Percentiles rank a stretch among this genome's conserved stretches.
These are phyloP conservation scores for Gremmenia infestans DNA, from an alignment of 2,329 filamentous ascomycete genomes.

Conservation along the genomic window DNA sequence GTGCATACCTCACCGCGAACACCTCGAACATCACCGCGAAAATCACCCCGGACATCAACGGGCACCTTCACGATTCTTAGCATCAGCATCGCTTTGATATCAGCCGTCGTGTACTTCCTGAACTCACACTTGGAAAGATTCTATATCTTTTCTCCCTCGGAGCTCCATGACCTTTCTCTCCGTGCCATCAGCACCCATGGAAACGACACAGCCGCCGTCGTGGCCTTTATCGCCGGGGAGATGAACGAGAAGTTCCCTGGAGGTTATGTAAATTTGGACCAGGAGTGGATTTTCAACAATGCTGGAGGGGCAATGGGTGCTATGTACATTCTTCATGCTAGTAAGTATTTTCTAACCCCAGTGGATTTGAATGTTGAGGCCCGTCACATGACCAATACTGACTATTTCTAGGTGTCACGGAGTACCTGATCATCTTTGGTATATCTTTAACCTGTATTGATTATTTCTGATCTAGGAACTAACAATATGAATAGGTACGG, in stretches of 20 bases:
- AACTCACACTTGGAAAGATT: constrained; percentile 51
- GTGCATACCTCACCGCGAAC: neutral
- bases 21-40: neutral
- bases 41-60: constrained; percentile 8
- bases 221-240: constrained; percentile 65
- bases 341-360: constrained; percentile 42
- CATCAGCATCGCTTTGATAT: constrained; percentile 49
- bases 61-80: constrained; percentile 43
- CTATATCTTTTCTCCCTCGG: constrained; percentile 69
- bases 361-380: neutral
- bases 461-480: neutral
- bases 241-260: constrained; percentile 47
- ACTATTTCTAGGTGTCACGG: constrained; percentile 58
- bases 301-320: constrained; percentile 86
- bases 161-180: constrained; percentile 64
- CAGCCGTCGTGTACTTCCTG: constrained; percentile 48
- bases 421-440: constrained; percentile 86
- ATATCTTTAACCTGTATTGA: constrained; percentile 7
- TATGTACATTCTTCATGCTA: constrained; percentile 87
- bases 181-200: constrained; percentile 64
- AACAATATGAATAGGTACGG: constrained; percentile 46
- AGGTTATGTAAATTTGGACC: constrained; percentile 59
- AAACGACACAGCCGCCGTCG: constrained; percentile 67
- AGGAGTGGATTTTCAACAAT: constrained; percentile 92
- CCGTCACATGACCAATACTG: constrained; percentile 7